A percentile compares a stretch with the other conserved stretches of the same genome.
Evolutionary conservation across 345 rosid species (phyloP).

Genomic region (Gossypium raimondii): DNA sequence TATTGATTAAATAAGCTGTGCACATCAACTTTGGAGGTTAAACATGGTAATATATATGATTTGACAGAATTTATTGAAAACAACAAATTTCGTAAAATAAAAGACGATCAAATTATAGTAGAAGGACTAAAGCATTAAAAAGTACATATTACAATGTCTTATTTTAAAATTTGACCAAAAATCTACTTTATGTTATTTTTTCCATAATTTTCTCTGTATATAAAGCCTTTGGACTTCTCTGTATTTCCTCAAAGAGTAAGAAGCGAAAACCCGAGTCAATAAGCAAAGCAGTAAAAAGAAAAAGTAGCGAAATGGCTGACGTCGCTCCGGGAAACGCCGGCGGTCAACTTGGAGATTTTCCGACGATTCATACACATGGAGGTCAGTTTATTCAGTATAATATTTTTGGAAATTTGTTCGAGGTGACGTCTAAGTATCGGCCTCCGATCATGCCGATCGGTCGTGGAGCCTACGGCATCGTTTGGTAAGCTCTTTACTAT

Average conservation of each 20-base stretch:
- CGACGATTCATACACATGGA: slow-evolving; percentile 64
- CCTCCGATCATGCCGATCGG: slow-evolving; percentile 95
- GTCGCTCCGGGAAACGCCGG: slow-evolving; percentile 27
- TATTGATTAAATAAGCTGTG: too few relatives aligned
- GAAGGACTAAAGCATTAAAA: too few relatives aligned
- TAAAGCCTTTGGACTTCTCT: not conserved
- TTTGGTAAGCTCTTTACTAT: slow-evolving; percentile 46
- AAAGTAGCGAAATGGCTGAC: slow-evolving; percentile 32
- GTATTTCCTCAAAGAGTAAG: not conserved
- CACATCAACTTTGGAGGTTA: too few relatives aligned
- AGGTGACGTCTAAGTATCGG: slow-evolving; percentile 79
- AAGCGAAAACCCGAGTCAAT: not conserved
- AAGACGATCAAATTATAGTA: too few relatives aligned
- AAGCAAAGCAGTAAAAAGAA: not conserved
- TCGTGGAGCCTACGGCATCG: slow-evolving; percentile 96
- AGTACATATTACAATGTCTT: too few relatives aligned
- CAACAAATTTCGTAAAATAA: too few relatives aligned
- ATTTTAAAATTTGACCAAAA: too few relatives aligned
- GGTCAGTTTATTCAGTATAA: slow-evolving; percentile 65
- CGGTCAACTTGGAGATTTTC: slow-evolving; percentile 60
- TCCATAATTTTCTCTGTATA: not conserved
- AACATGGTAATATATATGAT: too few relatives aligned
- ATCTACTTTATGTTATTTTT: not conserved
- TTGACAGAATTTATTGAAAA: too few relatives aligned
- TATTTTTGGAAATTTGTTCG: slow-evolving; percentile 79